Evolutionary conservation across 2,329 filamentous ascomycete species (phyloP).

Genomic region (Cordyceps tenuipes): DNA sequence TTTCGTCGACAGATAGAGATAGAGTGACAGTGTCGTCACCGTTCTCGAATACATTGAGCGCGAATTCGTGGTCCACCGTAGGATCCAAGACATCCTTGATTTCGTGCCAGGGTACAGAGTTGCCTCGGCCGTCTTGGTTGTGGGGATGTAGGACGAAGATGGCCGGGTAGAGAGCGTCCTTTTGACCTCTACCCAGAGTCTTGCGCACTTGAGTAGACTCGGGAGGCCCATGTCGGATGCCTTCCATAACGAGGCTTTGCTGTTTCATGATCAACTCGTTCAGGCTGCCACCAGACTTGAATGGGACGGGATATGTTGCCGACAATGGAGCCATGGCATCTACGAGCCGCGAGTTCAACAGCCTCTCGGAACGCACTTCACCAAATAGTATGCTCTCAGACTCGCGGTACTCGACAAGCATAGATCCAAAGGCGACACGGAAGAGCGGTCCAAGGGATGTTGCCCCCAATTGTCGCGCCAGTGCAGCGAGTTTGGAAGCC

Average conservation of each 20-base stretch:
- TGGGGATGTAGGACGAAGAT: conserved; percentile 4
- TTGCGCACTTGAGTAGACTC: background rate
- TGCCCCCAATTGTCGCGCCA: background rate
- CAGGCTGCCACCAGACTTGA: background rate
- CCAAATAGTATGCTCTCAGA: background rate
- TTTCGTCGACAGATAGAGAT: conserved; percentile 1
- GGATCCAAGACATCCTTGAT: background rate
- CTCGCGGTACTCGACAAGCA: background rate
- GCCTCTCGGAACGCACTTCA: conserved; percentile 1
- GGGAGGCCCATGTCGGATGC: background rate
- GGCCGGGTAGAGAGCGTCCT: background rate
- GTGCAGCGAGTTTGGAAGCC: background rate
- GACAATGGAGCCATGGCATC: conserved; percentile 5
- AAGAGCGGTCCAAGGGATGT: background rate
- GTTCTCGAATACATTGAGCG: background rate
- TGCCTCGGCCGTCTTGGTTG: background rate
- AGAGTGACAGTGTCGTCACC: background rate
- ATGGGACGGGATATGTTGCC: conserved; percentile 1
- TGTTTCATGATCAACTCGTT: background rate
- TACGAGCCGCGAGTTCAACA: background rate
- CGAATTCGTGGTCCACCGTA: background rate
- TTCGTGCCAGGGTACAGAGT: background rate
- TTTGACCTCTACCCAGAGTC: background rate
- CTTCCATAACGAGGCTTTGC: background rate
- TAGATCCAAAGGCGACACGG: conserved; percentile 2